These are phyloP conservation scores for Cercospora sp. DNA, from an alignment of 2,329 filamentous ascomycete genomes.

Conservation along the genomic window DNA sequence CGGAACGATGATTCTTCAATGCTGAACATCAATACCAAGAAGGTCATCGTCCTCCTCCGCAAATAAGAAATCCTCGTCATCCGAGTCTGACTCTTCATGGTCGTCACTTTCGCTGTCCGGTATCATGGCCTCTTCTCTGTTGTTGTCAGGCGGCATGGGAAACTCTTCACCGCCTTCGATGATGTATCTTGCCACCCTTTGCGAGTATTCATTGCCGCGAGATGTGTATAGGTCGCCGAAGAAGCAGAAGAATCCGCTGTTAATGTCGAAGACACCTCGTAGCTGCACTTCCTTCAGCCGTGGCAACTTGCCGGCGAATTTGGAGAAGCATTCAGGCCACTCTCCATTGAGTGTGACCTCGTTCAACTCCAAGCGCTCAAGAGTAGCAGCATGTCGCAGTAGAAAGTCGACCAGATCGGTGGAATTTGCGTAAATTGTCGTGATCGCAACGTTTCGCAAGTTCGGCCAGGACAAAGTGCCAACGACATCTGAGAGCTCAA, in stretches of 20 bases:
- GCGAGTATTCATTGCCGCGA: not conserved
- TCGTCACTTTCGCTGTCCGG: too few species aligned
- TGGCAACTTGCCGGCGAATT: not conserved
- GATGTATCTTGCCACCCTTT: not conserved
- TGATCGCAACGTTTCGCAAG: not conserved
- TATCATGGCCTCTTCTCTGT: too few species aligned
- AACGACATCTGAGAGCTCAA: not conserved
- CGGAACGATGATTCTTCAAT: too few species aligned
- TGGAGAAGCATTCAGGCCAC: not conserved
- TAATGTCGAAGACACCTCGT: not conserved
- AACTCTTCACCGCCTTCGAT: not conserved
- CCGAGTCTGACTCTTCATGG: too few species aligned
- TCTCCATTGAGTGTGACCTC: not conserved
- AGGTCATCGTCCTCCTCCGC: too few species aligned
- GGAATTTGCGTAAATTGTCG: not conserved
- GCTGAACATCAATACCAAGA: too few species aligned
- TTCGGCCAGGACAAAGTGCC: not conserved
- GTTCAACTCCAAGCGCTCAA: not conserved
- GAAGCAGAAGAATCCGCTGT: not conserved
- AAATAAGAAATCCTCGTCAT: too few species aligned
- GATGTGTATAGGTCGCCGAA: not conserved
- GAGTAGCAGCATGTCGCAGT: not conserved
- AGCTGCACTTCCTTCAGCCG: not conserved
- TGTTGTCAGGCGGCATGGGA: not conserved
- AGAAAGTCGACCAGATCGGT: not conserved